phyloP scores from a whole-genome alignment of 768 basidiomycete genomes.

The Amanita exitialis region DNA sequence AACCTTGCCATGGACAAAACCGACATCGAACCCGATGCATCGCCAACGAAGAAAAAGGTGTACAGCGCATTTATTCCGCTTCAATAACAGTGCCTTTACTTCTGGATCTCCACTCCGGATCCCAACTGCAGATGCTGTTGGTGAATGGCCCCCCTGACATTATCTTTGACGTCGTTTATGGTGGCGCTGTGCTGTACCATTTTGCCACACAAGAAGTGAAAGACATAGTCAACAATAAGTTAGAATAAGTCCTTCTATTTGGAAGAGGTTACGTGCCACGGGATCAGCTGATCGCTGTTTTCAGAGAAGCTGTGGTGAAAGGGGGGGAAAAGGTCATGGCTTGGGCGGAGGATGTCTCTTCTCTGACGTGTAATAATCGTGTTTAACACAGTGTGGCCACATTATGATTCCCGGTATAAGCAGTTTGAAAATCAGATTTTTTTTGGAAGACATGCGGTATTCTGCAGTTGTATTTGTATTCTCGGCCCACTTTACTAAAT shows the following conservation, averaged over 20 bases:
- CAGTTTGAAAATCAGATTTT: too few species aligned
- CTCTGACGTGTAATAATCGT: too few species aligned
- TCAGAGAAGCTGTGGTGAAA: conserved; percentile 8
- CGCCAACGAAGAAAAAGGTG: neutral
- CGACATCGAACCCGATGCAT: neutral
- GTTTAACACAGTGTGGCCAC: too few species aligned
- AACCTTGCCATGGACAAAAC: neutral
- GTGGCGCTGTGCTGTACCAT: neutral
- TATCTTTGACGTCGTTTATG: neutral
- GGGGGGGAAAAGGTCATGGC: conserved; percentile 11
- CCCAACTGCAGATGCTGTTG: neutral
- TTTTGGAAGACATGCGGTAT: too few species aligned
- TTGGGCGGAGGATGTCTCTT: conserved; percentile 3
- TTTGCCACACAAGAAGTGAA: neutral
- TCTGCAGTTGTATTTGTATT: too few species aligned
- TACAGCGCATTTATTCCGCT: neutral
- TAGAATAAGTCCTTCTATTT: neutral
- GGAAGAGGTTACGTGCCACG: conserved; percentile 1
- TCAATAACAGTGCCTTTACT: neutral
- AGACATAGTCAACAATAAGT: neutral
- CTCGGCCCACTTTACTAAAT: too few species aligned
- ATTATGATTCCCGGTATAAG: too few species aligned
- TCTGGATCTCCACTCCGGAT: neutral
- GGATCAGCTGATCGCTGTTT: conserved; percentile 6
- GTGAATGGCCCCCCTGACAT: neutral